Percentiles rank a stretch among this genome's conserved stretches.
These are phyloP conservation scores for Penicillium diatomitis DNA, from an alignment of 495 filamentous ascomycete species.

Conservation along the genomic window DNA sequence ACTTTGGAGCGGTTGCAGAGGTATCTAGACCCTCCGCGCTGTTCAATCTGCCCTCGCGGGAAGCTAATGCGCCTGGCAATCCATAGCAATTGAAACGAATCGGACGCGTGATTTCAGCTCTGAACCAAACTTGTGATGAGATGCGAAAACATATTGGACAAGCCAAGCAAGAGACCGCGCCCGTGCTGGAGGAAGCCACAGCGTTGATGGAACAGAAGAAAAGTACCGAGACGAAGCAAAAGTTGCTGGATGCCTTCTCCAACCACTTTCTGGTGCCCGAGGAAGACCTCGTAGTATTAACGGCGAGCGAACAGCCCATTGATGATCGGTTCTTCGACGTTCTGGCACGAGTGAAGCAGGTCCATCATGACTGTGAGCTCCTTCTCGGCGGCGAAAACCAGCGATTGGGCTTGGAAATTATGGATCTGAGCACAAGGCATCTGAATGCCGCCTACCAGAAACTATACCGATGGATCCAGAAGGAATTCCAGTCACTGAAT, in stretches of 20 bases:
- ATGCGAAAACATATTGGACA: conserved; percentile 69
- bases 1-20: conserved; percentile 88
- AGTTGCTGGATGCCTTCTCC: conserved; percentile 72
- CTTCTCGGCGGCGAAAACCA: conserved; percentile 87
- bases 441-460: conserved; percentile 94
- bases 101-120: conserved; percentile 62
- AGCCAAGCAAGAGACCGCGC: conserved; percentile 64
- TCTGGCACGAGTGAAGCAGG: conserved; percentile 73
- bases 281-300: conserved; percentile 63
- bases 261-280: conserved; percentile 78
- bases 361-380: conserved; percentile 79
- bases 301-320: conserved; percentile 67
- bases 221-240: conserved; percentile 78
- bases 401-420: conserved; percentile 73
- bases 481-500: conserved; percentile 85
- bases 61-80: conserved; percentile 2
- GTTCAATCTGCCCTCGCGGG: neutral
- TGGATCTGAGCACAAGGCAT: conserved; percentile 78
- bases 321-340: conserved; percentile 78
- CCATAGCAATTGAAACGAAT: conserved; percentile 77
- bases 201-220: conserved; percentile 64
- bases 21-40: conserved; percentile 33
- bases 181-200: conserved; percentile 71
- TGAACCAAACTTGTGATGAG: conserved; percentile 74
- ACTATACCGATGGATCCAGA: conserved; percentile 87